Conservation (phyloP, 768 basidiomycete species). For the Kwoniella dejecticola region DNA sequence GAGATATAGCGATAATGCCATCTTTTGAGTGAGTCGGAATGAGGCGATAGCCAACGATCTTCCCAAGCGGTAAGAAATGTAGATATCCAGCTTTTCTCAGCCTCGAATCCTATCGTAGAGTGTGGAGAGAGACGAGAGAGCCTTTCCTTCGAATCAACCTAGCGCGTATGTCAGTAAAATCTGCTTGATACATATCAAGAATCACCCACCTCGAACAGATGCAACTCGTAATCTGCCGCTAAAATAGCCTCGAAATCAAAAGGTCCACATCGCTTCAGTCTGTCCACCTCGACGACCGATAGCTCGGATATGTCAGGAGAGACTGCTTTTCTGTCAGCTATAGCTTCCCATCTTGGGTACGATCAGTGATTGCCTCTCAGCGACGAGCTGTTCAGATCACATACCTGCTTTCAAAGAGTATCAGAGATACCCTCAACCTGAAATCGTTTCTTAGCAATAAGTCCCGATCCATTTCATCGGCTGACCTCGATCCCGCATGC, state of each 20-base stretch:
- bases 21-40: constrained; percentile 7
- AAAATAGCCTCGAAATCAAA: constrained; percentile 2
- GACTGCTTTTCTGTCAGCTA: constrained; percentile 9
- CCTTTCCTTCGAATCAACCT: constrained; percentile 12
- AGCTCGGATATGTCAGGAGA: constrained; percentile 3
- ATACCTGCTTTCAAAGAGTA: constrained; percentile 17
- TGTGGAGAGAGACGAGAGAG: neutral
- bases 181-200: too few species aligned
- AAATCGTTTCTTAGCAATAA: constrained; percentile 8
- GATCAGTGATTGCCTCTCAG: neutral
- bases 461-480: neutral
- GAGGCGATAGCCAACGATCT: constrained; percentile 3
- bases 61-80: constrained; percentile 8
- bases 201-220: constrained; percentile 13
- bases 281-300: constrained; percentile 2
- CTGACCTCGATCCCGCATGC: constrained; percentile 1
- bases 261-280: neutral
- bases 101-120: neutral
- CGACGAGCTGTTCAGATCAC: neutral
- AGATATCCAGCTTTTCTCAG: constrained; percentile 7
- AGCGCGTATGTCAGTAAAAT: too few species aligned
- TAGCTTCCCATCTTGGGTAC: constrained; percentile 11
- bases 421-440: constrained; percentile 3
- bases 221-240: constrained; percentile 15
- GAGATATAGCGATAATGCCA: constrained; percentile 15